Base-by-base conservation (phyloP, 352 stramenopile species). In the Phytophthora colocasiae region DNA sequence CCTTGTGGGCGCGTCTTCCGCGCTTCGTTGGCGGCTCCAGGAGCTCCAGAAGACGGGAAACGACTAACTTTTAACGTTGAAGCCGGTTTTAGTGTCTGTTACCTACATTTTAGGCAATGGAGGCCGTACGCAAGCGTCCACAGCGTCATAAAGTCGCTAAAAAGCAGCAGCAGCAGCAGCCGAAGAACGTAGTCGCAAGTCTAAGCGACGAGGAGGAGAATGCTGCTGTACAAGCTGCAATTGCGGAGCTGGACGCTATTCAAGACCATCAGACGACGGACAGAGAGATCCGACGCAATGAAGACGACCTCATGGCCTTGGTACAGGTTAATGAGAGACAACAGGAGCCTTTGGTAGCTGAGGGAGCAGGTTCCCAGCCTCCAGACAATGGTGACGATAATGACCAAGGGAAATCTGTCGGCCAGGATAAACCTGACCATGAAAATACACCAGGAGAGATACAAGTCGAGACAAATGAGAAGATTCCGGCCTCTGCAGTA, bases 281-380 rank as follows among this genome's bases (percentile, higher is more conserved):
- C 15, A 46, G 31, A n/a, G 81, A 90, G 54, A 87, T 91, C 60
- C 63, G 45, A 24, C 73, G 80, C 44, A 82, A 90, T 43, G 83
- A 91, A 53, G 78, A 91, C 14, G 76, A 88, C 11, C 63, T 91
- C 7, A 55, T 87, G 48, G 66, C 70, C 26, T 58, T 93, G 14
- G 59, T 90, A 19, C 69, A 69, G 4, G 68, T 45, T 8, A n/a
- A 6, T 43, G 58, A 55, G 14, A 48, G 15, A 34, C 48, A 58
- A 10, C 57, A 68, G 40, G 45, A 71, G n/a, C 46, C 63, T 24
- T 47, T 78, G 12, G 58, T 75, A 0, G 64, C 64, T 1, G 66
- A 73, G 60, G 59, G 44, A 59, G 27, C 46, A 14, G 68, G 38
- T n/a, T 72, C 54, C 3, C 49, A 71, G 24, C 61, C 62, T 11